A percentile compares a stretch with the other conserved stretches of the same genome.
These are phyloP conservation scores for Insectozyma bohioensis DNA, from an alignment of 1,139 yeast genomes.

Conservation along the genomic window DNA sequence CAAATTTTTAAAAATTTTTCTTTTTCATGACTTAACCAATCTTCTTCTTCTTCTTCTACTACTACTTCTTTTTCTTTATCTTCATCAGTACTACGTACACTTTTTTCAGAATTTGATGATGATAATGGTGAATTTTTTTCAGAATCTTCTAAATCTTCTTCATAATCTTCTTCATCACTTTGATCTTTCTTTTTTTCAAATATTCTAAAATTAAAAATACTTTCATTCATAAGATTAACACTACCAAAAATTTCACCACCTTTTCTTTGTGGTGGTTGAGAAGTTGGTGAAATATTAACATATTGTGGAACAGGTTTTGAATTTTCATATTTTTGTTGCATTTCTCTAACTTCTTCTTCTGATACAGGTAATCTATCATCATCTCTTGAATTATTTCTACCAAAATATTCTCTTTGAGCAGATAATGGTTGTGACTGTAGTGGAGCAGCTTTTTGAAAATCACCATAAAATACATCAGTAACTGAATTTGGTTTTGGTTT, in stretches of 20 bases:
- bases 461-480: constrained; percentile 53
- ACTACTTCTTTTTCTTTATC: constrained; percentile 3
- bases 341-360: constrained; percentile 38
- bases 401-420: constrained; percentile 50
- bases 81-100: constrained; percentile 1
- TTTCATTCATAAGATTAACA: constrained; percentile 44
- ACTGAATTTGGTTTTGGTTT: constrained; percentile 18
- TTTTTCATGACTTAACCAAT: constrained; percentile 32
- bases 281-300: not conserved
- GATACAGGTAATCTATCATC: constrained; percentile 30
- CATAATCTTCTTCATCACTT: constrained; percentile 5
- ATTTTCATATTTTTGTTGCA: constrained; percentile 33
- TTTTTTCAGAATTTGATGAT: not conserved
- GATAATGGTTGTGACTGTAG: constrained; percentile 54
- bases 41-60: constrained; percentile 2
- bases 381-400: constrained; percentile 18
- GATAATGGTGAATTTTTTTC: constrained; percentile 3
- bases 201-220: constrained; percentile 42
- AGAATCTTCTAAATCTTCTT: constrained; percentile 4
- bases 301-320: constrained; percentile 6
- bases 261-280: constrained; percentile 5
- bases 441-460: constrained; percentile 50
- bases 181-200: constrained; percentile 20
- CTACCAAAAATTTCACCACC: constrained; percentile 41
- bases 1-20: constrained; percentile 52